phyloP scores from a whole-genome alignment of 768 basidiomycete species.

The Suillus subalutaceus region DNA sequence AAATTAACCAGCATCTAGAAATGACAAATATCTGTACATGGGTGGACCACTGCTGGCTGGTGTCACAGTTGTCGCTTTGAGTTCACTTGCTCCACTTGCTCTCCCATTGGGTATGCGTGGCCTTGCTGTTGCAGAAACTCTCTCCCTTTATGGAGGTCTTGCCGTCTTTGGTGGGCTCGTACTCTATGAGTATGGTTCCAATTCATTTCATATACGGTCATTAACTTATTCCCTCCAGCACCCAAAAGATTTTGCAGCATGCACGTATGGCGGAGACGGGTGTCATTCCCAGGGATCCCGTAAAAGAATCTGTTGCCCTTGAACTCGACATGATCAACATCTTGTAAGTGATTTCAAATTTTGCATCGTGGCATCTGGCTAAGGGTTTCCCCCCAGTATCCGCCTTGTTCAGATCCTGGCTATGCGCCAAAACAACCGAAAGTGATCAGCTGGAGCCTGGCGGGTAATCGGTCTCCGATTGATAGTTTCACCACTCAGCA shows the following conservation, averaged over 20 bases:
- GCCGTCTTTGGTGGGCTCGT: slow-evolving; percentile 88
- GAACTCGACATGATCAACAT: slow-evolving; percentile 92
- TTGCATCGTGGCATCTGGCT: slow-evolving; percentile 8
- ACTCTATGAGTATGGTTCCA: slow-evolving; percentile 72
- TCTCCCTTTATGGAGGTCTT: slow-evolving; percentile 86
- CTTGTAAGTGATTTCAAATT: slow-evolving; percentile 53
- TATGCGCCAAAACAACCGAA: slow-evolving; percentile 61
- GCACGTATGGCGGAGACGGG: slow-evolving; percentile 76
- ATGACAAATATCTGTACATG: slow-evolving; percentile 83
- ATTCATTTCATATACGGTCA: slow-evolving; percentile 1
- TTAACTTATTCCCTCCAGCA: slow-evolving; percentile 44
- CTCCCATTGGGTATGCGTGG: slow-evolving; percentile 82
- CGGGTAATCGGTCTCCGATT: neutral
- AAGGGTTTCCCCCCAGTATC: slow-evolving; percentile 47
- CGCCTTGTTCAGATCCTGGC: slow-evolving; percentile 80
- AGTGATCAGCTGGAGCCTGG: slow-evolving; percentile 36
- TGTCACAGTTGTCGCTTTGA: slow-evolving; percentile 84
- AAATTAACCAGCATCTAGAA: slow-evolving; percentile 37
- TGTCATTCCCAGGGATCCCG: slow-evolving; percentile 65
- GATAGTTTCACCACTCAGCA: neutral
- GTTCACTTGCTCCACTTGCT: slow-evolving; percentile 86
- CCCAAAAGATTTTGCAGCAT: slow-evolving; percentile 82
- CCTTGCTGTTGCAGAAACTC: slow-evolving; percentile 73
- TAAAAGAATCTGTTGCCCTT: slow-evolving; percentile 76
- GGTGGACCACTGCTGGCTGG: slow-evolving; percentile 89